Base-by-base conservation (phyloP, 768 basidiomycete genomes). In the Agaricus bisporus region DNA sequence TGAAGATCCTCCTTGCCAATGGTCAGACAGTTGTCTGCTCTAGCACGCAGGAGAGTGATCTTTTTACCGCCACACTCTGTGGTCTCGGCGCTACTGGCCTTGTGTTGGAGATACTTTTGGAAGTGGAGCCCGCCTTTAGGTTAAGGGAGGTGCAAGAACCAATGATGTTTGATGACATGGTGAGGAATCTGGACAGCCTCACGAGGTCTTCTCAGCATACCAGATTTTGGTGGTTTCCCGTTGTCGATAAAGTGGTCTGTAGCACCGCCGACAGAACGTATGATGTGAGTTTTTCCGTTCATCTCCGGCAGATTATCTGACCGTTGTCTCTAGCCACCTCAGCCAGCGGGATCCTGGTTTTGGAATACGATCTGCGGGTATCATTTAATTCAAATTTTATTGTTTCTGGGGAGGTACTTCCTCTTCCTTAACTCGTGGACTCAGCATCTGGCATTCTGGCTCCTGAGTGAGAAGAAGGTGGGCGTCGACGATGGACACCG, bases 161-260 rank as follows among this genome's bases (percentile, higher is more conserved):
- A 12, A 64, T 81, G 32, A 58, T 72, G 10, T 91, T 95, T 61
- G 80, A 82, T 38, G 72, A 81, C n/a, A 79, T 82, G 58, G 62
- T 90, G 50, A 60, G 67, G 26, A 68, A 75, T 49, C 63, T 91
- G n/a, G 80, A 87, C 54, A 55, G 66, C 2, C 64, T 89, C 47
- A 81, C 76, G 26, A 63, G 60, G 47, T 73, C 82, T n/a, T 84
- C 89, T 2, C 82, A 99, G 68, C 92, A 97, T 65, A 88, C 91
- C n/a, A 77, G 93, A 15, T 76, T 93, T 15, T 97, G 91, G 91
- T 99, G 95, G 95, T 95, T 85, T 70, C 93, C 95, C 2, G 83
- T 88, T 46, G 77, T 82, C 12, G 85, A 85, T 54, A 69, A 70
- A 32, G 75, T 95, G 46, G 80, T 90, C 36, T 79, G 88, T 48